Base-by-base conservation (phyloP, 2,329 filamentous ascomycete species). In the Diplodia seriata region DNA sequence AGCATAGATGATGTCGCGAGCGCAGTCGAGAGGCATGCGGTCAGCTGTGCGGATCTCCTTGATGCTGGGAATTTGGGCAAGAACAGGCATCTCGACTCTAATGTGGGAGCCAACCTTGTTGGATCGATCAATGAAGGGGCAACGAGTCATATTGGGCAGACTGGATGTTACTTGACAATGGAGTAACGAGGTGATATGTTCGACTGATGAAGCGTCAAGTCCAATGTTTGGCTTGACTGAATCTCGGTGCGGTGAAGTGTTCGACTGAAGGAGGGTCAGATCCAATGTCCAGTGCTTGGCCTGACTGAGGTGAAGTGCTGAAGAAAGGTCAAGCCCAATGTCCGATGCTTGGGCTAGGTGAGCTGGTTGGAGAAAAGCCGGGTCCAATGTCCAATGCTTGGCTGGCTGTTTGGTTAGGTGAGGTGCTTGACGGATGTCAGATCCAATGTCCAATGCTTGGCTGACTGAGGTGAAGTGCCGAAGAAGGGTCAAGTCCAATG, bases 1-100 rank as follows among this genome's bases (percentile, higher is more conserved):
- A 6, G 64, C 26, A 20, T 67, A 50, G 20, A 67, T 67, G 40
- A 51, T 23, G 23, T 67, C 54, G 54, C 54, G 54, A 54, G 50
- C 53, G 23, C 64, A 59, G n/a, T 67, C 43, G 7, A 59, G 40
- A 20, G 54, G 53, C 53, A 67, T 67, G 40, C 54, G 64, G 15
- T n/a, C 15, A 29, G 23, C 8, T 5, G n/a, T 38, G 43, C 64
- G 64, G 20, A 67, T 20, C 6, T 36, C 26, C 18, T 67, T 29
- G 7, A 29, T 8, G 9, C 15, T n/a, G 31, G 54, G 54, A 36
- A 55, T 43, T 11, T 51, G 8, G n/a, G 4, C 26, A 11, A 31
- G 47, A 23, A 9, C 12, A 29, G 36, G 55, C 31, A 56, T 23
- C 31, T 20, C 15, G 54, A 55, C 29, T 15, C 29, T 31, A 15